Evolutionary conservation across 257 asterid species (phyloP), one percentile per base, ranked within the genome.

Genomic region (Cinchona pubescens): DNA sequence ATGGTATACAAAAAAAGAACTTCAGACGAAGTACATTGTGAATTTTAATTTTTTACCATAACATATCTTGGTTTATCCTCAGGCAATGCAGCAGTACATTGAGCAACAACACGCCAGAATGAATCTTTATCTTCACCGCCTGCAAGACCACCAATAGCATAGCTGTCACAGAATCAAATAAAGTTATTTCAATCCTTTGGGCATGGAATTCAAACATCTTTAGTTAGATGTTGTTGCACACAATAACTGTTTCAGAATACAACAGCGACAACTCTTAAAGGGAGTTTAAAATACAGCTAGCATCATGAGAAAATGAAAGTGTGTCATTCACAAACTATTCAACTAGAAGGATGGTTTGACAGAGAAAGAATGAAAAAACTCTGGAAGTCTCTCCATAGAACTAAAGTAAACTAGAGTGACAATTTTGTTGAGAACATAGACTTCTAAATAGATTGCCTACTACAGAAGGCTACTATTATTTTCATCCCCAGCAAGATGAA

Each of bases 101-200:
- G 99, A 43, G 99, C 99, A 85, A 94, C 98, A 77, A 94, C 97
- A 51, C 99, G 91, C 99, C 99, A 94, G 81, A 94, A 94, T 19
- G 99, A 94, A 83, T 94, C 99, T 86, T 94, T 94, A 82, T 92
- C 98, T 87, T 94, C 98, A n/a, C 99, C 99, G 76, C 99, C 99
- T 82, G 98, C 96, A 87, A 94, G 99, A 82, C 99, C 99, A 82
- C 99, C 99, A 91, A 94, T 94, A 76, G 99, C 99, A 85, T 94
- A 94, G 90, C 97, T 94, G 91, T 80, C 84, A 82, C 85, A 82
- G 76, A 81, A 88, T 76, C 66, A 79, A 83, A 87, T 68, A 74
- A 51, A 56, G 85, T 81, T 80, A 83, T 74, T 86, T 77, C 75
- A 74, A 71, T 67, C 70, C 30, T 79, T 69, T 67, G 72, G 70